Percentiles rank a stretch among this genome's conserved stretches.
Evolutionary conservation across 176 grass and related monocot genomes (phyloP).

Genomic region (Otatea glauca): DNA sequence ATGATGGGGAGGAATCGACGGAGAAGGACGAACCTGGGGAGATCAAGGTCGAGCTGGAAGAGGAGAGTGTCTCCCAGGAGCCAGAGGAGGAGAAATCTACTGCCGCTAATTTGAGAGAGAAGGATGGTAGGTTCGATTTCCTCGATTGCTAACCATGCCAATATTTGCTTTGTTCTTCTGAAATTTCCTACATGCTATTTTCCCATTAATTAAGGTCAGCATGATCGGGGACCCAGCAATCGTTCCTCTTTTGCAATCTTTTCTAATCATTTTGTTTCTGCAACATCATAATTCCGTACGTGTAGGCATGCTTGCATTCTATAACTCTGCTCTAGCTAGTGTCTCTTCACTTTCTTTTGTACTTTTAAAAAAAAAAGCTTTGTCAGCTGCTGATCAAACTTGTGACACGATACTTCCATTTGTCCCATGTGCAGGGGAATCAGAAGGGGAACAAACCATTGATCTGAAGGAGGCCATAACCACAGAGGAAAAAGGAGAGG

Average conservation of each 20-base stretch:
- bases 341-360: too few relatives aligned
- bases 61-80: constrained; percentile 10
- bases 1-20: background rate
- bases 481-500: constrained; percentile 20
- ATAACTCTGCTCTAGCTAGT: background rate
- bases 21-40: background rate
- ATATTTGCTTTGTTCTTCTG: background rate
- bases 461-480: constrained; percentile 32
- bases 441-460: constrained; percentile 31
- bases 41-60: constrained; percentile 10
- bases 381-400: background rate
- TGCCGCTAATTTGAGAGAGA: constrained; percentile 16
- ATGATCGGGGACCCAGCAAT: background rate
- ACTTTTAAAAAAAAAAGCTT: background rate
- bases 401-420: background rate
- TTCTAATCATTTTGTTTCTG: background rate
- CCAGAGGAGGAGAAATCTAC: constrained; percentile 23
- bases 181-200: background rate
- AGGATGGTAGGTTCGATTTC: constrained; percentile 37
- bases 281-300: background rate
- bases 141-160: constrained; percentile 15
- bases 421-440: constrained; percentile 41
- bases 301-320: background rate
- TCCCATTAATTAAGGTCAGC: background rate
- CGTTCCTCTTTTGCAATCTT: background rate